Evolutionary conservation across 75 land plant species (phyloP).

Genomic region (Cryptomeria japonica): DNA sequence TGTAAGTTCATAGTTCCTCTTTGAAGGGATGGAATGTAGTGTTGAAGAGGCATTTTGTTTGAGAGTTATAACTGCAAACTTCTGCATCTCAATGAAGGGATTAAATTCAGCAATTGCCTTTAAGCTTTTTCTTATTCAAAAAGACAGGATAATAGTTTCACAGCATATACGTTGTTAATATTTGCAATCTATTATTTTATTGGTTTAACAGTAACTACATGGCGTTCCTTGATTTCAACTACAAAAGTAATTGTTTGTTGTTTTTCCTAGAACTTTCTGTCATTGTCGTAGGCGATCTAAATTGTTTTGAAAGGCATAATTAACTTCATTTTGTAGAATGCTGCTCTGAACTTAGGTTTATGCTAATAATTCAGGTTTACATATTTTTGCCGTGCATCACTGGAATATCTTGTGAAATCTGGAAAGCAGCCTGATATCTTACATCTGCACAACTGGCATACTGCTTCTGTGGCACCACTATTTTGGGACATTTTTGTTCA

Average conservation of each 20-base stretch:
- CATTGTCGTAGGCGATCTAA: neutral
- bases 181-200: neutral
- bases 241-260: neutral
- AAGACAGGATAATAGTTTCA: neutral
- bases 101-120: neutral
- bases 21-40: neutral
- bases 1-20: neutral
- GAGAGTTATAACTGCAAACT: neutral
- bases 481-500: constrained; percentile 78
- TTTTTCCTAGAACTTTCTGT: neutral
- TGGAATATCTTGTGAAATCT: constrained; percentile 68
- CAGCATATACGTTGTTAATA: neutral
- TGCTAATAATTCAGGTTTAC: constrained; percentile 46
- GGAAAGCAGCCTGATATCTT: constrained; percentile 78
- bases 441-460: constrained; percentile 81
- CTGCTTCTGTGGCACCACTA: constrained; percentile 71
- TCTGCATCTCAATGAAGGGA: neutral
- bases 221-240: neutral
- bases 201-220: neutral
- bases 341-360: neutral
- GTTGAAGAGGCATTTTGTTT: neutral
- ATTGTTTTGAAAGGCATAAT: neutral
- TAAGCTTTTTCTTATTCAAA: neutral
- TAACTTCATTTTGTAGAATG: neutral
- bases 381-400: constrained; percentile 70